These are phyloP conservation scores for Aspergillus sclerotialis DNA, from an alignment of 2,329 filamentous ascomycete species.

Conservation along the genomic window DNA sequence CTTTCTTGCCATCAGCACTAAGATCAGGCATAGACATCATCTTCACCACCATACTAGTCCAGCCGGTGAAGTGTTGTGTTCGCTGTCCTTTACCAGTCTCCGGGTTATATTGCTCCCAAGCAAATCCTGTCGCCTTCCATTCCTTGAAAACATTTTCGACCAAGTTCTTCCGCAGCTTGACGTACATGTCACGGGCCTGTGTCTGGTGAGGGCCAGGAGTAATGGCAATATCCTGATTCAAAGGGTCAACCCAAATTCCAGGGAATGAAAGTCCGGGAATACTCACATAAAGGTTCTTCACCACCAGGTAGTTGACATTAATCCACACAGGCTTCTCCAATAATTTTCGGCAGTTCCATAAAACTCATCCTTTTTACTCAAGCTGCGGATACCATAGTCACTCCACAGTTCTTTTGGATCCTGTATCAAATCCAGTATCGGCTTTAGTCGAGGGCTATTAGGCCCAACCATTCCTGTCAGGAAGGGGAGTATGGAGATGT, in stretches of 20 bases:
- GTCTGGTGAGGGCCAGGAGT: constrained; percentile 58
- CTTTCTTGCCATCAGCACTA: constrained; percentile 16
- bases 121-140: constrained; percentile 89
- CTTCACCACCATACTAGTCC: constrained; percentile 97
- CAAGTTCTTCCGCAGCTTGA: constrained; percentile 69
- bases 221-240: constrained; percentile 56
- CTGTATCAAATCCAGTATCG: constrained; percentile 67
- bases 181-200: constrained; percentile 68
- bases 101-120: constrained; percentile 97
- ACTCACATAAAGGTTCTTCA: constrained; percentile 71
- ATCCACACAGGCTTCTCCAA: constrained; percentile 96
- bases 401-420: constrained; percentile 88
- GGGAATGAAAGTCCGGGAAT: constrained; percentile 3
- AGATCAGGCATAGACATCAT: constrained; percentile 91
- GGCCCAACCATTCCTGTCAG: constrained; percentile 70
- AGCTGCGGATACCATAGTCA: constrained; percentile 75
- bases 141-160: constrained; percentile 81
- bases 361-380: constrained; percentile 74
- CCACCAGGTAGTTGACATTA: constrained; percentile 86
- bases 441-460: constrained; percentile 66
- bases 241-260: constrained; percentile 9
- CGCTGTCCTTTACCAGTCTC: constrained; percentile 89
- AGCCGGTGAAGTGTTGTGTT: constrained; percentile 96
- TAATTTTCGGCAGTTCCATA: constrained; percentile 95
- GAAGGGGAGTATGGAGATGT: constrained; percentile 90